A percentile compares a stretch with the other conserved stretches of the same genome.
phyloP scores from a whole-genome alignment of 2,329 filamentous ascomycete species.

The Claviceps maximensis region DNA sequence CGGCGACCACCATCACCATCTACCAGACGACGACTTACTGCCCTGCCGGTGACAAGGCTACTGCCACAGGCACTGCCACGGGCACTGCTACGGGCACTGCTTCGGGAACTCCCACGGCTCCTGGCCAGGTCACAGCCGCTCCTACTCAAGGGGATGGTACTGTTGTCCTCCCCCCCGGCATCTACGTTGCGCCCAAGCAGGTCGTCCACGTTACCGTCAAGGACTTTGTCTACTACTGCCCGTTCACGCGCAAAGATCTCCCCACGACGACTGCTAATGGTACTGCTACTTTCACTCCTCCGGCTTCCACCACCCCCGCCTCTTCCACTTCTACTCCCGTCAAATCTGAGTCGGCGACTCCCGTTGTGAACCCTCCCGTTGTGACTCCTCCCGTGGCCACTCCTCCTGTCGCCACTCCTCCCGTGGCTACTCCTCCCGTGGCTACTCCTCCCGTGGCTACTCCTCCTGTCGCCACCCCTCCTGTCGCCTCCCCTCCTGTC shows the following conservation, averaged over 20 bases:
- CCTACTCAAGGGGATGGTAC: constrained; percentile 36
- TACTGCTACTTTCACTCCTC: not conserved
- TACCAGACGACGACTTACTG: constrained; percentile 54
- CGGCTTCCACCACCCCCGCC: not conserved
- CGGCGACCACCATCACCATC: constrained; percentile 56
- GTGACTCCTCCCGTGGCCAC: not conserved
- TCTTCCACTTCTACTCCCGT: constrained; percentile 9
- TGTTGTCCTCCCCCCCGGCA: constrained; percentile 52
- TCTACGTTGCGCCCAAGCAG: constrained; percentile 56
- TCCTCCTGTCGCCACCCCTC: not conserved
- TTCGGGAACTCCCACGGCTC: constrained; percentile 12
- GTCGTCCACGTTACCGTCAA: constrained; percentile 58
- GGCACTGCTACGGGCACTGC: constrained; percentile 17
- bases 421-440: constrained; percentile 1
- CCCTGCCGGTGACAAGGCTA: constrained; percentile 43
- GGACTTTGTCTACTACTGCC: constrained; percentile 33
- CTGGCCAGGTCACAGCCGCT: constrained; percentile 46
- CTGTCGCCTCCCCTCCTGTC: not conserved
- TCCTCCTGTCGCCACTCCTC: constrained; percentile 7
- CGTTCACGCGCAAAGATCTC: constrained; percentile 22
- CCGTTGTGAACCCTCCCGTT: no score
- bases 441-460: not conserved
- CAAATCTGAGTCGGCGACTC: constrained; percentile 4
- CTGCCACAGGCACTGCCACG: constrained; percentile 19
- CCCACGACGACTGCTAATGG: constrained; percentile 16